A percentile compares a stretch with the other conserved stretches of the same genome.
Conservation (phyloP, 805 yeast genomes). For the Tetrapisispora namnaoensis region DNA sequence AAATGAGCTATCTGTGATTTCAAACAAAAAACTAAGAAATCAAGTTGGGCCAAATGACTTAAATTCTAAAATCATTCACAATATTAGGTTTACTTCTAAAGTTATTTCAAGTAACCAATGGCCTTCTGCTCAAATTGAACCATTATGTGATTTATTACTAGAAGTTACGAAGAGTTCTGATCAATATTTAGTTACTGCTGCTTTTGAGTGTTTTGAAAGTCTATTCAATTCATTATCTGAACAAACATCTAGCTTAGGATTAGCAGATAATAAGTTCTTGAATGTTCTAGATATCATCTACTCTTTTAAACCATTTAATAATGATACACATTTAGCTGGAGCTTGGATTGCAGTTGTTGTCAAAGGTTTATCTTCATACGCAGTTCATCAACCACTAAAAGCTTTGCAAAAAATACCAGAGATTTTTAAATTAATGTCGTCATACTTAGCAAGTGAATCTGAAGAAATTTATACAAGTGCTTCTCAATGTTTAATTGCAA, state of each 20-base stretch:
- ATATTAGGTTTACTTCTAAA: conserved; percentile 62
- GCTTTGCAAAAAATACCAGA: conserved; percentile 50
- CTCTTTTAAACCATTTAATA: conserved; percentile 69
- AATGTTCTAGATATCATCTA: conserved; percentile 61
- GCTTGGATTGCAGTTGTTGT: conserved; percentile 94
- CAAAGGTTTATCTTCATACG: conserved; percentile 55
- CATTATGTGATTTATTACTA: conserved; percentile 65
- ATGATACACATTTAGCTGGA: conserved; percentile 80
- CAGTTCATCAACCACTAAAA: conserved; percentile 40
- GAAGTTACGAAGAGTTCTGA: conserved; percentile 74
- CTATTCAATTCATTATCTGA: conserved; percentile 21
- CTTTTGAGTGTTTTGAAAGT: conserved; percentile 61
- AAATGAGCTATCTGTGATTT: conserved; percentile 29
- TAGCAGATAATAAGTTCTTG: conserved; percentile 54
- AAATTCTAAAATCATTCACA: conserved; percentile 56
- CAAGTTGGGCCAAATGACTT: conserved; percentile 38
- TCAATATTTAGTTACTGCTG: conserved; percentile 71
- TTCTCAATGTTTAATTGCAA: conserved; percentile 77
- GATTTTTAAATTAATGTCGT: conserved; percentile 45
- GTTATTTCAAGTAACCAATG: conserved; percentile 71
- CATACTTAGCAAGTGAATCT: conserved; percentile 59
- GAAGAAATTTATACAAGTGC: conserved; percentile 63
- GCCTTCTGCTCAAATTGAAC: conserved; percentile 63
- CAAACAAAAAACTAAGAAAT: conserved; percentile 26
- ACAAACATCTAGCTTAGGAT: conserved; percentile 38